Conservation (phyloP, 2,329 filamentous ascomycete genomes). For the Aureobasidium pullulans region DNA sequence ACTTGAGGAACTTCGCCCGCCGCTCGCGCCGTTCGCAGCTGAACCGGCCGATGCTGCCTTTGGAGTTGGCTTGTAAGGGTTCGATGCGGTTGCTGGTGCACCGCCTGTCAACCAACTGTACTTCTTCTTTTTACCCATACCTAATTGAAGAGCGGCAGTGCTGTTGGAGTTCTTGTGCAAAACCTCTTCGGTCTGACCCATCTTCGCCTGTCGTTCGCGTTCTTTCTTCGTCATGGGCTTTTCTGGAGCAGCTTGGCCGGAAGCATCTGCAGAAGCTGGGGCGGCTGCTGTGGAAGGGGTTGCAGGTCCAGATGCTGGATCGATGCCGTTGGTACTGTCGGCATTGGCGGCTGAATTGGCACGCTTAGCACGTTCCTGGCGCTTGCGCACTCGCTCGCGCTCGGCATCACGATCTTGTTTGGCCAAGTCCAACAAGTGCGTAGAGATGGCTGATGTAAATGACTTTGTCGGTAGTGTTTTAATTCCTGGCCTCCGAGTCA, state of each 20-base stretch:
- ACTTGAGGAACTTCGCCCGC: neutral
- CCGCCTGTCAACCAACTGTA: slow-evolving; percentile 68
- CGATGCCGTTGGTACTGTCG: neutral
- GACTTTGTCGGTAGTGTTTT: slow-evolving; percentile 42
- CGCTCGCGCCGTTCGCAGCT: neutral
- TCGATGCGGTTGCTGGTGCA: slow-evolving; percentile 49
- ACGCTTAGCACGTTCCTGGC: slow-evolving; percentile 33
- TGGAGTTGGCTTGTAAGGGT: slow-evolving; percentile 26
- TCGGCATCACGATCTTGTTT: slow-evolving; percentile 64
- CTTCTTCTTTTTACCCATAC: slow-evolving; percentile 57
- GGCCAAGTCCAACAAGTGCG: slow-evolving; percentile 54
- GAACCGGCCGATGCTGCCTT: slow-evolving; percentile 14
- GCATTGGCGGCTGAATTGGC: slow-evolving; percentile 18
- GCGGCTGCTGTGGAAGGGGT: slow-evolving; percentile 24
- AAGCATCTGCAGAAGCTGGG: slow-evolving; percentile 29
- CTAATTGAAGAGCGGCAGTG: slow-evolving; percentile 71
- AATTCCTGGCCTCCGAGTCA: slow-evolving; percentile 29
- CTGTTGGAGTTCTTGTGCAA: slow-evolving; percentile 76
- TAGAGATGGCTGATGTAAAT: slow-evolving; percentile 37
- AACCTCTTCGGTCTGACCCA: slow-evolving; percentile 63
- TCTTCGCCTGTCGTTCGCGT: slow-evolving; percentile 66
- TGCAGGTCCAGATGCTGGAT: slow-evolving; percentile 20
- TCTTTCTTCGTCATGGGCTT: slow-evolving; percentile 85
- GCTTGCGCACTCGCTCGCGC: slow-evolving; percentile 49
- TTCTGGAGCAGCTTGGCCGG: slow-evolving; percentile 40